Base-by-base conservation (phyloP, 2,329 filamentous ascomycete genomes). In the Alternaria viburni region DNA sequence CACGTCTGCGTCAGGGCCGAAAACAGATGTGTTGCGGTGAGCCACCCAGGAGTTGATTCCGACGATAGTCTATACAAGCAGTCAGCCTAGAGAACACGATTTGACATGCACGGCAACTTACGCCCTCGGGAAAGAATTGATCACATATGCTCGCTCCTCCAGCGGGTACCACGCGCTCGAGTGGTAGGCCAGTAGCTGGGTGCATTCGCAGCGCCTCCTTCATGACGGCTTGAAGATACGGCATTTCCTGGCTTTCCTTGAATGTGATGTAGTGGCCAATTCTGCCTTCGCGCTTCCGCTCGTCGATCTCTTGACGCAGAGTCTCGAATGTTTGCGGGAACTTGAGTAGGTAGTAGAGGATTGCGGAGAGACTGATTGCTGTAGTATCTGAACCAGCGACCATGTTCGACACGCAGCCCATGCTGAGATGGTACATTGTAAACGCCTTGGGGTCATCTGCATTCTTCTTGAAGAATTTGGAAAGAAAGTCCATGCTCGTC, bases 311-410 rank as follows among this genome's bases (percentile, higher is more conserved):
- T 11, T 55, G 26, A 1, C 69, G 57, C 23, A 75, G 54, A 25
- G 54, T 66, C 6, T 55, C 17, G 23, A 74, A 63, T 0, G 59
- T 61, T 10, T 12, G 4, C 19, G 70, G 71, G 5, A 62, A 55
- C 17, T 62, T 68, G 5, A 69, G 60, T 6, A 76, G 58, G 46
- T 74, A 66, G 54, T 73, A 76, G 1, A 71, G 49, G 6, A 74
- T 68, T 10, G 65, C 66, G 7, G 72, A 76, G 3, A 77, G 73
- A 2, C 77, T 77, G n/a, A 81, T 78, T 19, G 79, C 80, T 6
- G 82, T 84, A 0, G 82, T 84, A 56, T 84, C 82, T 10, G 76
- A 77, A 11, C 81, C 82, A 6, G 82, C 83, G 26, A 79, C 76
- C 55, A 83, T 80, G 30, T 72, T 72, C 3, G 51, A 65, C 3